Evolutionary conservation across 192 early-diverging fungal species (phyloP), one percentile per base, ranked within the genome.

Genomic region (Dissophora ornata): DNA sequence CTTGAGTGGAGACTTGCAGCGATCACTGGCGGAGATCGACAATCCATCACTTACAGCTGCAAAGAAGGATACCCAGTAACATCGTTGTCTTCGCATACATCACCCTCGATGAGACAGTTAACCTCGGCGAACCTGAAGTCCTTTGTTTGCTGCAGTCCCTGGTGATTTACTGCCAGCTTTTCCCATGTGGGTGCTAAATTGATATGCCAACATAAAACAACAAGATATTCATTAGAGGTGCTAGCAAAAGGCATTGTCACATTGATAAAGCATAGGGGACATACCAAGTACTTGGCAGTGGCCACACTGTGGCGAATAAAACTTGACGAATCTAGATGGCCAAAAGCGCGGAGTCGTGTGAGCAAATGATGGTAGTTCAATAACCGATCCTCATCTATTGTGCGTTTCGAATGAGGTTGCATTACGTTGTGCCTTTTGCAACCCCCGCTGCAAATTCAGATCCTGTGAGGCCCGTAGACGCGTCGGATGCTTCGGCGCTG

Each of bases 81-180:
- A 1, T 86, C 54, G 62, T 91, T 86, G 7, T 83, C 85, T 24
- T 81, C 69, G 52, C 91, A 93, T 18, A 91, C 55, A 65, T 89
- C 86, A 40, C 86, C 83, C 59, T 91, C 78, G 7, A 86, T 61
- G 1, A 85, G 77, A 62, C 91, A 92, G 54, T 94, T 86, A 48
- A 94, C 86, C 46, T 91, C 85, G 28, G 81, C 91, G 69, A 95
- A 82, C 53, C 82, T 62, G 61, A 95, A 83, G 12, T 82, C 61
- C 30, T 79, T 82, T 5, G 62, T 58, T 3, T 62, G 57, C 25
- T 71, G 54, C 44, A 70, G 50, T 30, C 50, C 65, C 3, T 77
- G 81, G 16, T 82, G 54, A 19, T 83, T 71, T 2, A 71, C 71
- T 16, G 86, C 80, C 4, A 84, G 30, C 21, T 68, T 18, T 18